These are phyloP conservation scores for Mycena indigotica DNA, from an alignment of 768 basidiomycete genomes.

Conservation along the genomic window DNA sequence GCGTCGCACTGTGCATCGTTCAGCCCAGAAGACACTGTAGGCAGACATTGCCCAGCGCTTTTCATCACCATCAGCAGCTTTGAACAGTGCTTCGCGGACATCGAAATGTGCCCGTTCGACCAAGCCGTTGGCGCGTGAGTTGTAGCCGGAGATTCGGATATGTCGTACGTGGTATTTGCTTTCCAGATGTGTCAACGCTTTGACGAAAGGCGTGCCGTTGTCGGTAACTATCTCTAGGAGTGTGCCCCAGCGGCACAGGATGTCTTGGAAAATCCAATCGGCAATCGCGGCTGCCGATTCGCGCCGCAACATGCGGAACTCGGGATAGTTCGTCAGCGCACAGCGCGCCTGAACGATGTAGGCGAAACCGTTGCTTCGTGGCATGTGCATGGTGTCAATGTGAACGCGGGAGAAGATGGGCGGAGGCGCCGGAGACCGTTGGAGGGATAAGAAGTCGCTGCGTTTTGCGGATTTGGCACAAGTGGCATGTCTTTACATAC, in stretches of 20 bases:
- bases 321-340: not conserved
- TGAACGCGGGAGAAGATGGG: slow-evolving; percentile 13
- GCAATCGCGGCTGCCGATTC: slow-evolving; percentile 13
- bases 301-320: not conserved
- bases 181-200: slow-evolving; percentile 8
- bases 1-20: slow-evolving; percentile 18
- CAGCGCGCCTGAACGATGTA: slow-evolving; percentile 5
- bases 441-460: slow-evolving; percentile 20
- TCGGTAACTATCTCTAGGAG: slow-evolving; percentile 22
- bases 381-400: slow-evolving; percentile 22
- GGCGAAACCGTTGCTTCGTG: slow-evolving; percentile 12
- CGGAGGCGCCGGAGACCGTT: slow-evolving; percentile 3
- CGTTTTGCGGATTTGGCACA: slow-evolving; percentile 27
- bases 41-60: slow-evolving; percentile 11
- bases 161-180: slow-evolving; percentile 5
- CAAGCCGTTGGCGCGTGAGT: slow-evolving; percentile 2
- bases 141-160: slow-evolving; percentile 3
- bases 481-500: slow-evolving; percentile 21
- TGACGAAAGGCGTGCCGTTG: slow-evolving; percentile 16
- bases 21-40: slow-evolving; percentile 25
- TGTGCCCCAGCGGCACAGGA: slow-evolving; percentile 21
- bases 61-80: slow-evolving; percentile 15
- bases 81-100: slow-evolving; percentile 18
- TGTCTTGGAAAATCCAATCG: slow-evolving; percentile 22
- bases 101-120: slow-evolving; percentile 10